Evolutionary conservation across 805 yeast genomes (phyloP).

Genomic region (Yarrowia keelungensis): DNA sequence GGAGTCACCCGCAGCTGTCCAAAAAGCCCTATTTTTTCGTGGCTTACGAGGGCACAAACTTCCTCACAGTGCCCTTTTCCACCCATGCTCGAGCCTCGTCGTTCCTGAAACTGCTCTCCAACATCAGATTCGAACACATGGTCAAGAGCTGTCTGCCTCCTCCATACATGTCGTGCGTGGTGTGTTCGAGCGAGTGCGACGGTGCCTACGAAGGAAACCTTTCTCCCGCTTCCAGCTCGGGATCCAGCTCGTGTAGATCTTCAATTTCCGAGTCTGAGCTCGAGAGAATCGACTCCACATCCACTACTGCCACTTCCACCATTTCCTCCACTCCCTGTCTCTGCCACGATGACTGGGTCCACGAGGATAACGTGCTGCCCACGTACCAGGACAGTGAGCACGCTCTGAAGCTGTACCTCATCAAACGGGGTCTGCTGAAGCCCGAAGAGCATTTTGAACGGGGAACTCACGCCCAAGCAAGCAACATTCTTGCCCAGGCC

Average conservation of each 20-base stretch:
- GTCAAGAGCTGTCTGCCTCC: conserved; percentile 49
- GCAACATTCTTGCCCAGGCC: conserved; percentile 21
- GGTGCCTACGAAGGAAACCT: neutral
- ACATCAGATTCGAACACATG: conserved; percentile 48
- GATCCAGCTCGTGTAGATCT: conserved; percentile 19
- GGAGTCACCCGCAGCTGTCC: conserved; percentile 33
- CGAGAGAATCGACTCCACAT: conserved; percentile 20
- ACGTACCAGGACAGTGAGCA: conserved; percentile 43
- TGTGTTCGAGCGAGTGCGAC: conserved; percentile 3
- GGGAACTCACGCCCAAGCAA: conserved; percentile 12
- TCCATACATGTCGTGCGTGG: conserved; percentile 41
- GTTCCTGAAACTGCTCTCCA: conserved; percentile 46
- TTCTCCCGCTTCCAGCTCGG: neutral
- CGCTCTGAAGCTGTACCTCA: conserved; percentile 42
- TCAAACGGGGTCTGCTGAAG: conserved; percentile 6
- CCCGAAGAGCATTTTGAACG: conserved; percentile 32
- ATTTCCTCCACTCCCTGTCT: conserved; percentile 24
- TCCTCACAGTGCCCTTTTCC: conserved; percentile 47
- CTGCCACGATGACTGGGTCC: conserved; percentile 41
- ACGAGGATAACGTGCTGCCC: conserved; percentile 44
- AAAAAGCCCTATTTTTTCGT: conserved; percentile 41
- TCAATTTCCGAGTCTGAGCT: conserved; percentile 24
- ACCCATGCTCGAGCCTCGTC: conserved; percentile 44
- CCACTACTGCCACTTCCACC: conserved; percentile 18
- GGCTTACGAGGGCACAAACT: conserved; percentile 41